These are phyloP conservation scores for Phyllosticta citribraziliensis DNA, from an alignment of 2,329 filamentous ascomycete species.

Conservation along the genomic window DNA sequence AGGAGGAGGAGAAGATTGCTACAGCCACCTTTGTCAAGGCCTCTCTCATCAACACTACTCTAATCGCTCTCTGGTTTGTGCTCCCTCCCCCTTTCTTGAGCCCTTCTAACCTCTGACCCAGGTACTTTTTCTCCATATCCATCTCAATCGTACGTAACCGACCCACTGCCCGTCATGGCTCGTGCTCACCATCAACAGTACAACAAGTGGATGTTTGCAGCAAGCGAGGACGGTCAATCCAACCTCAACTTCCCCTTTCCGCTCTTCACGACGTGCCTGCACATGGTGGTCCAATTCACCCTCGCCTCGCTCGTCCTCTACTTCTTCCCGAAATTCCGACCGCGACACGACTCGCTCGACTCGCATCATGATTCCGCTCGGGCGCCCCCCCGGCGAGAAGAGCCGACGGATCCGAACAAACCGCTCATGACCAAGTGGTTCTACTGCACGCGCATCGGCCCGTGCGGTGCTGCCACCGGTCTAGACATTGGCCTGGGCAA, in stretches of 20 bases:
- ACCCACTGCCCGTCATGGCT: constrained; percentile 11
- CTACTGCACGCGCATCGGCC: constrained; percentile 83
- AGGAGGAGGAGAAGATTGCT: constrained; percentile 64
- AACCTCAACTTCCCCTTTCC: constrained; percentile 88
- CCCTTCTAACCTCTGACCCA: constrained; percentile 13
- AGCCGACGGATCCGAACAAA: constrained; percentile 34
- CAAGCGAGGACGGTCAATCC: constrained; percentile 31
- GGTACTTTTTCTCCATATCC: constrained; percentile 76
- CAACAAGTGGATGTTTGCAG: constrained; percentile 99
- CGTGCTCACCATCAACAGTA: constrained; percentile 48
- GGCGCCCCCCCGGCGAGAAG: constrained; percentile 17
- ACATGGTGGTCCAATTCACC: constrained; percentile 90
- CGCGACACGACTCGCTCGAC: constrained; percentile 40
- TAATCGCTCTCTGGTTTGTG: constrained; percentile 71
- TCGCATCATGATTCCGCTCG: constrained; percentile 15
- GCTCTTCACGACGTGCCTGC: constrained; percentile 85
- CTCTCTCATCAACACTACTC: constrained; percentile 61
- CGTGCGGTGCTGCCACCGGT: constrained; percentile 85
- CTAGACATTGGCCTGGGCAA: constrained; percentile 95
- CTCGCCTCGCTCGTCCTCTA: constrained; percentile 71
- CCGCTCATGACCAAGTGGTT: constrained; percentile 77
- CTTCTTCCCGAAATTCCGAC: constrained; percentile 72
- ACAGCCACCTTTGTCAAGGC: constrained; percentile 62
- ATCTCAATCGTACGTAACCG: constrained; percentile 67
- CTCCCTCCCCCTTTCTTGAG: constrained; percentile 8